A percentile compares a stretch with the other conserved stretches of the same genome.
These are phyloP conservation scores for Vitis hybrid DNA, from an alignment of 177 flowering plant species.

Conservation along the genomic window DNA sequence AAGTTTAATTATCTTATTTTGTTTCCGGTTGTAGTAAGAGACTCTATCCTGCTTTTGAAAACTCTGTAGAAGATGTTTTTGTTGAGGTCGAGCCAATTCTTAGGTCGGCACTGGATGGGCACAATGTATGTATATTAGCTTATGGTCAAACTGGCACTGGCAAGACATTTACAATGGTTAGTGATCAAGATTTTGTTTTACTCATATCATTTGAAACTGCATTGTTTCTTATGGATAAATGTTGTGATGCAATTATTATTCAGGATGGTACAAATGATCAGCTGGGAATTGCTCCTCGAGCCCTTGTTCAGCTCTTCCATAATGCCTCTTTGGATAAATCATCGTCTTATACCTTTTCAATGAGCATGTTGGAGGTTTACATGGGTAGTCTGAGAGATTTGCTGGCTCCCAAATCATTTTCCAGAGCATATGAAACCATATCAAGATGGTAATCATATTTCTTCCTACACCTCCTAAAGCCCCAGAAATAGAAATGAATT, in stretches of 20 bases:
- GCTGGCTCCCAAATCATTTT: constrained; percentile 49
- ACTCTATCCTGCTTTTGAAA: constrained; percentile 14
- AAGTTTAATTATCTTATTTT: not conserved
- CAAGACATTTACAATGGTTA: constrained; percentile 86
- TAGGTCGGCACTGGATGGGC: constrained; percentile 87
- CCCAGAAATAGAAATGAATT: not conserved
- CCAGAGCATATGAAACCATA: constrained; percentile 29
- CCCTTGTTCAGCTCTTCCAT: constrained; percentile 53
- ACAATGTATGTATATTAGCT: constrained; percentile 73
- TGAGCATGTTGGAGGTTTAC: constrained; percentile 91
- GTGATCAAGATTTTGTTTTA: constrained; percentile 15
- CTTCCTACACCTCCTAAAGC: not conserved
- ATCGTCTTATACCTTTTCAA: constrained; percentile 46
- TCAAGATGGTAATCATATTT: constrained; percentile 48
- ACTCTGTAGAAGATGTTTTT: constrained; percentile 62
- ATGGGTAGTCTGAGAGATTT: constrained; percentile 75
- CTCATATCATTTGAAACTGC: not conserved
- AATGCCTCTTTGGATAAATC: constrained; percentile 42
- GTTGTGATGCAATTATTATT: constrained; percentile 8
- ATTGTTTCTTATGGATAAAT: not conserved
- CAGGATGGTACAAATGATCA: constrained; percentile 65
- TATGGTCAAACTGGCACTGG: constrained; percentile 94
- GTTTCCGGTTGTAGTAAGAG: constrained; percentile 19
- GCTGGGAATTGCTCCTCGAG: constrained; percentile 75
- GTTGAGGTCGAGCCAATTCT: constrained; percentile 74